phyloP scores from a whole-genome alignment of 805 yeast genomes.

The Saturnispora besseyi region DNA sequence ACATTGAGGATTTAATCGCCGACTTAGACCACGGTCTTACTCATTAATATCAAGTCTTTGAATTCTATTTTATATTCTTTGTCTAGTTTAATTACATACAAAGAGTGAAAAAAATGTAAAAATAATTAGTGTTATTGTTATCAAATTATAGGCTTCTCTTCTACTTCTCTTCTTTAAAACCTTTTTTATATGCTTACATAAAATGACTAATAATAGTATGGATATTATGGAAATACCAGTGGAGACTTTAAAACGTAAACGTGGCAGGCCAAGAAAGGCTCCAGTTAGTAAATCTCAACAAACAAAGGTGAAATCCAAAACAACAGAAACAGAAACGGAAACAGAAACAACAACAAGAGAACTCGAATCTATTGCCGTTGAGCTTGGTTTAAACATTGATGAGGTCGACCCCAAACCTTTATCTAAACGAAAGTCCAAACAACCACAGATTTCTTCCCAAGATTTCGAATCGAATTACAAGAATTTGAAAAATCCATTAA shows the following conservation, averaged over 20 bases:
- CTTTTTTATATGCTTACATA: too few species aligned
- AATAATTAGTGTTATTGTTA: too few species aligned
- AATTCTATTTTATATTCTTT: neutral
- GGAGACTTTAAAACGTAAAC: neutral
- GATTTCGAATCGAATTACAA: neutral
- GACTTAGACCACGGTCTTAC: conserved; percentile 59
- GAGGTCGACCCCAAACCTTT: neutral
- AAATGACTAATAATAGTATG: neutral
- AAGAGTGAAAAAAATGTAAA: too few species aligned
- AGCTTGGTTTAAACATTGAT: neutral
- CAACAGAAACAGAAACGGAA: neutral
- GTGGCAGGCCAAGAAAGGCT: conserved; percentile 5
- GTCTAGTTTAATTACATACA: neutral
- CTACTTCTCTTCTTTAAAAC: too few species aligned
- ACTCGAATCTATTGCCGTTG: neutral
- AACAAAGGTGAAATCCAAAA: neutral
- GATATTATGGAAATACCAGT: neutral
- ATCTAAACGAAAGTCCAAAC: neutral
- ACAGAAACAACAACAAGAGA: neutral
- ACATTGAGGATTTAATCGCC: conserved; percentile 61
- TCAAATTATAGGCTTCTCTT: too few species aligned
- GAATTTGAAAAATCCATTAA: conserved; percentile 3
- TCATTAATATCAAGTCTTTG: neutral
- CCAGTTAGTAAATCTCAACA: neutral
- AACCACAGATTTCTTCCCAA: neutral